A percentile compares a stretch with the other conserved stretches of the same genome.
Conservation (phyloP, 2,329 filamentous ascomycete species). For the Aspergillus uvarum region DNA sequence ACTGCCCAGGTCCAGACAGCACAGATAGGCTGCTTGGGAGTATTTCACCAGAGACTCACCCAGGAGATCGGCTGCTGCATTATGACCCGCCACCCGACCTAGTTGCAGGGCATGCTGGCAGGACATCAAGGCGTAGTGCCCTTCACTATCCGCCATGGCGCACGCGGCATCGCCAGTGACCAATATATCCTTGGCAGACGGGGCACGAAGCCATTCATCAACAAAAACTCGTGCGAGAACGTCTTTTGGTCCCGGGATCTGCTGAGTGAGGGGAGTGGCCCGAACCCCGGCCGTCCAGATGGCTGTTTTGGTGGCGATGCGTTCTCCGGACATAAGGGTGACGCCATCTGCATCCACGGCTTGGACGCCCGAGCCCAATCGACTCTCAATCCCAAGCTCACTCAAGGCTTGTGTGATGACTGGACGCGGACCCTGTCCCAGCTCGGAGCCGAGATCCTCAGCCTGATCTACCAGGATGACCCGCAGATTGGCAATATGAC, state of each 20-base stretch:
- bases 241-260: slow-evolving; percentile 34
- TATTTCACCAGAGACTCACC: slow-evolving; percentile 25
- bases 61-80: slow-evolving; percentile 38
- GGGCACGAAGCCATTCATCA: slow-evolving; percentile 29
- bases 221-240: slow-evolving; percentile 31
- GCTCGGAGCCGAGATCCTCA: slow-evolving; percentile 31
- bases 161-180: slow-evolving; percentile 39
- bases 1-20: slow-evolving; percentile 40
- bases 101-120: slow-evolving; percentile 43
- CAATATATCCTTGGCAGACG: slow-evolving; percentile 24
- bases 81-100: slow-evolving; percentile 37
- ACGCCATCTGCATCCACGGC: slow-evolving; percentile 28
- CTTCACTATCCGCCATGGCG: slow-evolving; percentile 21
- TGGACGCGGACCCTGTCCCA: slow-evolving; percentile 36
- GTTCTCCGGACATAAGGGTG: slow-evolving; percentile 30
- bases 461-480: slow-evolving; percentile 33
- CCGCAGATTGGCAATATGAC: slow-evolving; percentile 6
- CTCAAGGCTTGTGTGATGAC: slow-evolving; percentile 33
- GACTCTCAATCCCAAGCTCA: slow-evolving; percentile 30
- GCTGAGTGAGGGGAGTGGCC: slow-evolving; percentile 34
- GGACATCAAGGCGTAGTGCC: slow-evolving; percentile 37
- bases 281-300: slow-evolving; percentile 42
- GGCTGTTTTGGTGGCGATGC: slow-evolving; percentile 34
- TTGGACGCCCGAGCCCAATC: slow-evolving; percentile 28
- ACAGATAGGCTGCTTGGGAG: slow-evolving; percentile 31